These are phyloP conservation scores for Steccherinum ochraceum DNA, from an alignment of 768 basidiomycete species.

Conservation along the genomic window DNA sequence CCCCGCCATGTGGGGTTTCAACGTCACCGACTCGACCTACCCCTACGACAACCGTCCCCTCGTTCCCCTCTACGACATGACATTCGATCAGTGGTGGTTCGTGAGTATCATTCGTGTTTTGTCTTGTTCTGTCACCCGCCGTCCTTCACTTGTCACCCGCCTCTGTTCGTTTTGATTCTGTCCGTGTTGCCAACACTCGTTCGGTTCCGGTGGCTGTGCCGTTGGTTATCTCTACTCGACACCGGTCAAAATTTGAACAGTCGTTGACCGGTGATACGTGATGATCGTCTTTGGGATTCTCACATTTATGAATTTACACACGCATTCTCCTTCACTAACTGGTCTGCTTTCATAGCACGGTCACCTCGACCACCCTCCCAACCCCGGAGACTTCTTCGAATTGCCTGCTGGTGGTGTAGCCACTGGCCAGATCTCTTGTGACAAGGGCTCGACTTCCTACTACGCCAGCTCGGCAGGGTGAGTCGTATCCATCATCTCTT, in stretches of 20 bases:
- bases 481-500: neutral
- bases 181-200: neutral
- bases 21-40: constrained; percentile 50
- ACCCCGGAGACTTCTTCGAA: constrained; percentile 24
- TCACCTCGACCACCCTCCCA: constrained; percentile 26
- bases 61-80: constrained; percentile 29
- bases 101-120: constrained; percentile 35
- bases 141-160: no score
- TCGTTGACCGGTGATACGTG: neutral
- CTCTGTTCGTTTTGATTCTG: neutral
- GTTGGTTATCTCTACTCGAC: no score
- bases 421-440: constrained; percentile 49
- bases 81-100: constrained; percentile 51
- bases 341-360: constrained; percentile 17
- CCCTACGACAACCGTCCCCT: constrained; percentile 62
- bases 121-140: constrained; percentile 34
- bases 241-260: no score
- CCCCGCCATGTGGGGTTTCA: constrained; percentile 63
- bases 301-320: neutral
- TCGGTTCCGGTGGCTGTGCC: neutral
- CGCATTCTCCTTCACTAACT: neutral
- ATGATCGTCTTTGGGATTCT: neutral
- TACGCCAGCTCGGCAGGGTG: constrained; percentile 42
- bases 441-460: constrained; percentile 56
- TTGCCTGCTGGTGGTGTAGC: constrained; percentile 53